A percentile compares a stretch with the other conserved stretches of the same genome.
phyloP scores from a whole-genome alignment of 352 stramenopile genomes.

The Phytophthora niederhauseri region DNA sequence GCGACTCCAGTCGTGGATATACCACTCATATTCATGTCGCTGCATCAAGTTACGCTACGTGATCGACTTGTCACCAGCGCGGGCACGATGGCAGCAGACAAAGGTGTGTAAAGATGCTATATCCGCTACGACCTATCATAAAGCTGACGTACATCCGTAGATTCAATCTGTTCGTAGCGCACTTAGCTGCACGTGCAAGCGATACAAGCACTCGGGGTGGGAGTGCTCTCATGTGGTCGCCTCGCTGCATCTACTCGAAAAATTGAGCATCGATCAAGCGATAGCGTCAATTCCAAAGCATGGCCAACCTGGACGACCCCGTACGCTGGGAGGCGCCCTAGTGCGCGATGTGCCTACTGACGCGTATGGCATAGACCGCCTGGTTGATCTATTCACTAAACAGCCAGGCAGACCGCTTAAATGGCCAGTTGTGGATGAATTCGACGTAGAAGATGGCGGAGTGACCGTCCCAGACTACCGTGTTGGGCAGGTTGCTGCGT shows the following conservation, averaged over 20 bases:
- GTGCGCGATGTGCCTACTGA: not conserved
- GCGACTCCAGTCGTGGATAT: not conserved
- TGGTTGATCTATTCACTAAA: slow-evolving; percentile 4
- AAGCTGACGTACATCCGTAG: not conserved
- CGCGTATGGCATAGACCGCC: not conserved
- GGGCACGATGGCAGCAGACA: not conserved
- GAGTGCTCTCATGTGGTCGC: slow-evolving; percentile 11
- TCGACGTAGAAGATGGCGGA: not conserved
- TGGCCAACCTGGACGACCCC: slow-evolving; percentile 1
- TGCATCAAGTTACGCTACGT: not conserved
- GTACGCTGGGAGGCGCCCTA: not conserved
- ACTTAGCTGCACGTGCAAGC: slow-evolving; percentile 13
- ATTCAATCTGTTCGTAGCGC: not conserved
- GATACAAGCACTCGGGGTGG: slow-evolving; percentile 8
- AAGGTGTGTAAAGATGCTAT: not conserved
- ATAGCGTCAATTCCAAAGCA: slow-evolving; percentile 2
- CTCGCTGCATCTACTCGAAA: slow-evolving; percentile 6
- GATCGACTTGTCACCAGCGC: not conserved
- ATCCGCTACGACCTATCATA: no score
- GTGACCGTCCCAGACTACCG: not conserved
- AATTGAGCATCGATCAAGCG: slow-evolving; percentile 5
- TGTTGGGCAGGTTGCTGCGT: slow-evolving; percentile 9
- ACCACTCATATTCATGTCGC: not conserved
- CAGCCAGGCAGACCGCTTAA: slow-evolving; percentile 2
- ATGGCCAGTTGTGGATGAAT: slow-evolving; percentile 13